phyloP scores from a whole-genome alignment of 495 filamentous ascomycete genomes.

The Tuber indicum region DNA sequence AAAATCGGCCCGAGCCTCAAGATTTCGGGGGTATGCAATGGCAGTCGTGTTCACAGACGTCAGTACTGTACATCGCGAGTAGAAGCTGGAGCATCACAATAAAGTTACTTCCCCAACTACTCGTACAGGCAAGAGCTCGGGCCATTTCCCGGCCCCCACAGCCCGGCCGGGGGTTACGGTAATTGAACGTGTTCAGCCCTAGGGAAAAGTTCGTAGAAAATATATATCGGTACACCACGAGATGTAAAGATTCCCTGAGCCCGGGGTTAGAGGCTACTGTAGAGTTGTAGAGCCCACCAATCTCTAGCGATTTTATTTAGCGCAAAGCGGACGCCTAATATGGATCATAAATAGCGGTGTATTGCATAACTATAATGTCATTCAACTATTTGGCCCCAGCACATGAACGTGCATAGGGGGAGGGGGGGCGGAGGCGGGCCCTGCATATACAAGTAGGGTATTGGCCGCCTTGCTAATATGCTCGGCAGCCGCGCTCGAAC shows the following conservation, averaged over 20 bases:
- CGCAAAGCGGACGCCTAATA: not conserved
- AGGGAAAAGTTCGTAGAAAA: not conserved
- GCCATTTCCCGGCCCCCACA: not conserved
- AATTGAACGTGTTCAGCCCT: not conserved
- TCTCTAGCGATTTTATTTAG: not conserved
- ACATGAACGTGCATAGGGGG: not conserved
- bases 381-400: not conserved
- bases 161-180: not conserved
- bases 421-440: not conserved
- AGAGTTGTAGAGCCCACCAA: not conserved
- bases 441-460: constrained; percentile 3
- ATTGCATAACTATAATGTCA: not conserved
- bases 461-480: not conserved
- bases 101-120: not conserved
- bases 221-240: not conserved
- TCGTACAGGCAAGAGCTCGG: not conserved
- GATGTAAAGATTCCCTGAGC: not conserved
- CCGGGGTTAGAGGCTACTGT: not conserved
- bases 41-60: too few relatives aligned
- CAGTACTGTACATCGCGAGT: too few relatives aligned
- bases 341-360: not conserved
- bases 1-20: too few relatives aligned
- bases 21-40: too few relatives aligned
- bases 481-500: not conserved
- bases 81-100: not conserved